Evolutionary conservation across 2,329 filamentous ascomycete species (phyloP).

Genomic region (Monosporascus sp.): DNA sequence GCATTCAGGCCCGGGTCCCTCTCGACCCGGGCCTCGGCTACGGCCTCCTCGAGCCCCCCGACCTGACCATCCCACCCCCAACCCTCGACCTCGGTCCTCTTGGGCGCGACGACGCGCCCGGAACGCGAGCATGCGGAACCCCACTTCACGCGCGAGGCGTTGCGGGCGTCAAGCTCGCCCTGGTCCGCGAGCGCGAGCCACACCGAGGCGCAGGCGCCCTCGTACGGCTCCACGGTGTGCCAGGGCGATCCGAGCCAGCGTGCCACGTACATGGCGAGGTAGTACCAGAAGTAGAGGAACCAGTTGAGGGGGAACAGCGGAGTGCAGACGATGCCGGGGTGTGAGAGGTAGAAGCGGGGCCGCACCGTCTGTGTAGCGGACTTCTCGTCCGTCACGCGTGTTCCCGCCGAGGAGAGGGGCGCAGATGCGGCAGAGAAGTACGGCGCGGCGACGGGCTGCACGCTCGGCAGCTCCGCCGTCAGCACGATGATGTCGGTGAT

Average conservation of each 20-base stretch:
- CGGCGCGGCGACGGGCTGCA: constrained; percentile 46
- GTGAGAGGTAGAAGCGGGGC: constrained; percentile 69
- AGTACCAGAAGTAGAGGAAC: constrained; percentile 66
- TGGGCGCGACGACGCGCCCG: constrained; percentile 54
- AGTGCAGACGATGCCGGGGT: constrained; percentile 83
- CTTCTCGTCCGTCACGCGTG: too few species aligned
- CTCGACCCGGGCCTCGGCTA: constrained; percentile 35
- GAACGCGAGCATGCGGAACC: constrained; percentile 61
- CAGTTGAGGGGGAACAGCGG: constrained; percentile 70
- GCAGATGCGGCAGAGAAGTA: constrained; percentile 43
- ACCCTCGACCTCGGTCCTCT: constrained; percentile 76
- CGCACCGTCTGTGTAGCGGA: constrained; percentile 6
- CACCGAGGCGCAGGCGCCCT: constrained; percentile 67
- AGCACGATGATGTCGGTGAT: constrained; percentile 80
- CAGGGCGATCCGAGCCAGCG: constrained; percentile 81
- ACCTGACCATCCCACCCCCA: constrained; percentile 69
- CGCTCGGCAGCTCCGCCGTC: constrained; percentile 62
- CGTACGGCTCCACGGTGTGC: constrained; percentile 74
- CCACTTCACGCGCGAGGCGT: constrained; percentile 67
- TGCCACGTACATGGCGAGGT: constrained; percentile 60
- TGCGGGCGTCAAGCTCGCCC: constrained; percentile 51
- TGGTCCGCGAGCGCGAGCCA: constrained; percentile 71
- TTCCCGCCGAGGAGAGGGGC: too few species aligned
- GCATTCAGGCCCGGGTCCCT: constrained; percentile 35
- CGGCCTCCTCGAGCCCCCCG: constrained; percentile 25